Conservation (phyloP, 768 basidiomycete genomes). For the Antrodiella citrinella region DNA sequence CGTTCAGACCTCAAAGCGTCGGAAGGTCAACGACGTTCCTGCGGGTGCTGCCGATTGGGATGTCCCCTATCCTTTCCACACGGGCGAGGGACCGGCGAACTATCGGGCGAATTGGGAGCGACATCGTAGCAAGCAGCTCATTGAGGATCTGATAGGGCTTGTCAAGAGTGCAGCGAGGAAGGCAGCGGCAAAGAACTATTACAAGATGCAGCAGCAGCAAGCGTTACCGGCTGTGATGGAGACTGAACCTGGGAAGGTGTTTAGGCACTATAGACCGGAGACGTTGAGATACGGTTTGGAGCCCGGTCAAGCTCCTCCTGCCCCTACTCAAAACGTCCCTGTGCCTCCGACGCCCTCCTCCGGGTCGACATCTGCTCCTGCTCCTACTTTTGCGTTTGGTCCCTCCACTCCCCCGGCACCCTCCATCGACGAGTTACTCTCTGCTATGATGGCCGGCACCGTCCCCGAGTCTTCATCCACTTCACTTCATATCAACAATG, state of each 20-base stretch:
- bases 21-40: constrained; percentile 60
- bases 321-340: not conserved
- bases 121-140: constrained; percentile 53
- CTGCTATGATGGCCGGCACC: not conserved
- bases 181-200: constrained; percentile 44
- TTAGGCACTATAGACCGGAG: constrained; percentile 26
- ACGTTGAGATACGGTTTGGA: constrained; percentile 25
- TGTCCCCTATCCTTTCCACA: constrained; percentile 67
- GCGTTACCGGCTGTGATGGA: constrained; percentile 4
- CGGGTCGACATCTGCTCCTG: not conserved
- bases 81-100: constrained; percentile 63
- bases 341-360: not conserved
- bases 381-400: too few species aligned
- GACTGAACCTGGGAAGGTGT: constrained; percentile 17
- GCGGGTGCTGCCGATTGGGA: constrained; percentile 82
- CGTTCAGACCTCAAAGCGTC: constrained; percentile 39
- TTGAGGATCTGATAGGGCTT: constrained; percentile 51
- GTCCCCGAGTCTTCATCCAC: not conserved
- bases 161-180: constrained; percentile 54
- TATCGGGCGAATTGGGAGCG: constrained; percentile 60
- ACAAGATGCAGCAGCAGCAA: constrained; percentile 10
- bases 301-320: not conserved
- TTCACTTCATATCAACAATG: not conserved
- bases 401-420: not conserved
- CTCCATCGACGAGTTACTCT: not conserved